Conservation (phyloP, 1,284 basidiomycete genomes). For the Pholiota adiposa region DNA sequence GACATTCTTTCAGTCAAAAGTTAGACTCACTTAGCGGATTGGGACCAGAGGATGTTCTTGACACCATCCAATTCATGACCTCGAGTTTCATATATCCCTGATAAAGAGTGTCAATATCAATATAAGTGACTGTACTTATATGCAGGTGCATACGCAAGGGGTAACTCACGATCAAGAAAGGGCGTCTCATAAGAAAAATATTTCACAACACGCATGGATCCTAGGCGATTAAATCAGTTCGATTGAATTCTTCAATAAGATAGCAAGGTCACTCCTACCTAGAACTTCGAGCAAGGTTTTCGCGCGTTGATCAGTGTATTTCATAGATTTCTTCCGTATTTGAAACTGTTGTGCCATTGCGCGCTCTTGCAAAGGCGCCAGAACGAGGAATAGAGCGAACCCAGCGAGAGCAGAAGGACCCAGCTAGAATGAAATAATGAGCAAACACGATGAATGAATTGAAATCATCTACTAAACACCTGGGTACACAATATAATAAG, state of each 20-base stretch:
- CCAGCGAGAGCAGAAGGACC: slow-evolving; percentile 80
- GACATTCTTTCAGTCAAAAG: background rate
- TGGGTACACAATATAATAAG: slow-evolving; percentile 65
- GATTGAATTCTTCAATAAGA: background rate
- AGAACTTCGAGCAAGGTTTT: slow-evolving; percentile 72
- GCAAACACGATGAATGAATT: background rate
- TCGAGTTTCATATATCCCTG: slow-evolving; percentile 60
- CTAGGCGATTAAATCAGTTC: slow-evolving; percentile 31
- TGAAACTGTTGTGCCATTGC: slow-evolving; percentile 73
- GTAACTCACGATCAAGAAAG: slow-evolving; percentile 61
- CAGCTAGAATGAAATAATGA: slow-evolving; percentile 44
- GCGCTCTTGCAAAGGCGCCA: slow-evolving; percentile 72
- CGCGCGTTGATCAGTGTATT: slow-evolving; percentile 74
- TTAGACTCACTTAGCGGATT: slow-evolving; percentile 59
- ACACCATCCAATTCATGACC: slow-evolving; percentile 59
- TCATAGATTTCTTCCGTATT: slow-evolving; percentile 62
- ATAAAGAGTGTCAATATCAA: background rate
- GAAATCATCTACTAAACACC: slow-evolving; percentile 34
- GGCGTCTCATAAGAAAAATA: slow-evolving; percentile 76
- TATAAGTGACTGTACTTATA: no score
- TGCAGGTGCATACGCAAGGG: no score
- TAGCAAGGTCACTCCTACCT: slow-evolving; percentile 32
- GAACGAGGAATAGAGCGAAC: slow-evolving; percentile 72
- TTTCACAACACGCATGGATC: slow-evolving; percentile 77
- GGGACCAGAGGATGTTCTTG: slow-evolving; percentile 61